phyloP scores from a whole-genome alignment of 805 yeast genomes.

The Nakazawaea ambrosiae region DNA sequence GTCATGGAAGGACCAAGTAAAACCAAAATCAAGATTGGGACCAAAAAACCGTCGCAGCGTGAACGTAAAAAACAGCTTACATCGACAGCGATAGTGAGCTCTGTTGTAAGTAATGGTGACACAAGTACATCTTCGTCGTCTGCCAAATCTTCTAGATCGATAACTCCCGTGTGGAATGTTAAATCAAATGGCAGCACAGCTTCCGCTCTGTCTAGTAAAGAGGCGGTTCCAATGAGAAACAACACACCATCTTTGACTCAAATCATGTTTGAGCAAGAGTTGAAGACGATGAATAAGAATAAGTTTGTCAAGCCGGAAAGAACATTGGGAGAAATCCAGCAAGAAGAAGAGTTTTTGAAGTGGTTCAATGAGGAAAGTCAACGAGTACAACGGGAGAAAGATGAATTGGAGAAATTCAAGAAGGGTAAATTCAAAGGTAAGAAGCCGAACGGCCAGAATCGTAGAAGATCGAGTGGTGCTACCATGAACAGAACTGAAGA shows the following conservation, averaged over 20 bases:
- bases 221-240: neutral
- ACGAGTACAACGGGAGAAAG: constrained; percentile 40
- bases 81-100: neutral
- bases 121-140: too few relatives aligned
- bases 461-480: neutral
- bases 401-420: neutral
- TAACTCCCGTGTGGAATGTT: constrained; percentile 4
- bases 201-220: neutral
- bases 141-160: neutral
- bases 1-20: neutral
- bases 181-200: neutral
- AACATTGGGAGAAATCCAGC: constrained; percentile 63
- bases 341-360: constrained; percentile 75
- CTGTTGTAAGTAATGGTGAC: too few relatives aligned
- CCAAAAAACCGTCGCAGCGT: constrained; percentile 4
- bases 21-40: constrained; percentile 2
- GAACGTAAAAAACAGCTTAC: constrained; percentile 3
- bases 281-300: constrained; percentile 26
- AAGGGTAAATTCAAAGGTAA: neutral
- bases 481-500: constrained; percentile 1
- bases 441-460: neutral
- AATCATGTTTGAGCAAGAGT: constrained; percentile 40
- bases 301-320: constrained; percentile 25
- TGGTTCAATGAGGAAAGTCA: constrained; percentile 85
- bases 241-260: constrained; percentile 31